Conservation (phyloP, 257 asterid genomes). For the Salvia miltiorrhiza region DNA sequence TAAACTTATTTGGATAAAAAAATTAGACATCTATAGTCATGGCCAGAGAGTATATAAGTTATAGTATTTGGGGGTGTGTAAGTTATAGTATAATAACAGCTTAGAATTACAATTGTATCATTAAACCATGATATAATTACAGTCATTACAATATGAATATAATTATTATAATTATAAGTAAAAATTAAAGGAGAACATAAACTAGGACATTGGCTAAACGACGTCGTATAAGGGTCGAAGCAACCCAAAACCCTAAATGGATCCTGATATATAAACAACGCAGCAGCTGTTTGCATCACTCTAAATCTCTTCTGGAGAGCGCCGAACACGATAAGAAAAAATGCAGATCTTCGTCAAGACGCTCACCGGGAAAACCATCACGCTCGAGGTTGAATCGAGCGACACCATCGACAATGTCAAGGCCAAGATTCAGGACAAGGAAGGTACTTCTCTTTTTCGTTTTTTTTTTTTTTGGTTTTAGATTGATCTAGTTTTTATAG, state of each 20-base stretch:
- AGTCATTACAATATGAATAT: too few species aligned
- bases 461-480: neutral
- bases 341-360: slow-evolving; percentile 82
- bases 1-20: too few species aligned
- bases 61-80: too few species aligned
- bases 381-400: slow-evolving; percentile 75
- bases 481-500: neutral
- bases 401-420: slow-evolving; percentile 73
- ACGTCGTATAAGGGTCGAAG: neutral
- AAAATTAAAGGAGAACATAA: too few species aligned
- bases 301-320: neutral
- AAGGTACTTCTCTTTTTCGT: slow-evolving; percentile 32
- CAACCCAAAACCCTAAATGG: slow-evolving; percentile 28
- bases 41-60: too few species aligned
- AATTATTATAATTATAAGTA: too few species aligned
- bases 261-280: slow-evolving; percentile 3
- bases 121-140: too few species aligned
- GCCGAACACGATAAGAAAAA: slow-evolving; percentile 12
- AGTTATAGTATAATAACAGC: too few species aligned
- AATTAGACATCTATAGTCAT: too few species aligned
- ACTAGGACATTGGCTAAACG: neutral
- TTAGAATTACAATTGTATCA: too few species aligned
- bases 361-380: slow-evolving; percentile 66
- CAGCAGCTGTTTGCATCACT: neutral
- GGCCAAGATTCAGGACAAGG: slow-evolving; percentile 75